A percentile compares a stretch with the other conserved stretches of the same genome.
Evolutionary conservation across 257 asterid genomes (phyloP).

Genomic region (Solanum pinnatisectum): DNA sequence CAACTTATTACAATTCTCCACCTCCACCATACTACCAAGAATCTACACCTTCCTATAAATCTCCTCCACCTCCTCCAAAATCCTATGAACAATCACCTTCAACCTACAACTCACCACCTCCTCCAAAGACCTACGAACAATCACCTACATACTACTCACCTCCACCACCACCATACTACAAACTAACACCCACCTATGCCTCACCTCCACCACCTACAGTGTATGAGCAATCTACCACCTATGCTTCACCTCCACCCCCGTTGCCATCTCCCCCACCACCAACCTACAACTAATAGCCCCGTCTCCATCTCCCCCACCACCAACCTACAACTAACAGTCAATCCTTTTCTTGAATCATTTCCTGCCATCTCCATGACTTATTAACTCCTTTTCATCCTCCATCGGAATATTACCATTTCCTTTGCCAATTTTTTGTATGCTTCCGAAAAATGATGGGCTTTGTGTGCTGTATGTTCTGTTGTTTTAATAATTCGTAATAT

Average conservation of each 20-base stretch:
- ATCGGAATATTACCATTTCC: no score
- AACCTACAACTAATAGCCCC: background rate
- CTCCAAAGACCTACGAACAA: background rate
- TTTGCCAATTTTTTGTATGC: no score
- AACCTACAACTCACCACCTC: background rate
- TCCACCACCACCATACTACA: background rate
- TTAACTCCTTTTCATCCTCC: no score
- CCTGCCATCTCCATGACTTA: no score
- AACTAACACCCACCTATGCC: background rate
- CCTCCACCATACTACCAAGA: background rate
- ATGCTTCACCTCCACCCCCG: background rate
- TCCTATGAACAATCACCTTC: background rate
- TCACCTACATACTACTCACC: background rate
- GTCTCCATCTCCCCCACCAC: background rate
- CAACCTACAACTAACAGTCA: background rate
- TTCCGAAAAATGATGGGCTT: background rate
- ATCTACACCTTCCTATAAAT: background rate
- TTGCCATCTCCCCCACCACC: background rate
- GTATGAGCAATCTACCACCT: no score
- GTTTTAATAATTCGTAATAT: background rate
- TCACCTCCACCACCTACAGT: background rate
- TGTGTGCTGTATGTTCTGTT: background rate
- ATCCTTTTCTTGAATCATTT: no score
- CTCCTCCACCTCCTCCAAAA: background rate
- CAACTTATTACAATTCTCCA: background rate